Evolutionary conservation across 1,284 basidiomycete species (phyloP).

Genomic region (Trametes polyzona): DNA sequence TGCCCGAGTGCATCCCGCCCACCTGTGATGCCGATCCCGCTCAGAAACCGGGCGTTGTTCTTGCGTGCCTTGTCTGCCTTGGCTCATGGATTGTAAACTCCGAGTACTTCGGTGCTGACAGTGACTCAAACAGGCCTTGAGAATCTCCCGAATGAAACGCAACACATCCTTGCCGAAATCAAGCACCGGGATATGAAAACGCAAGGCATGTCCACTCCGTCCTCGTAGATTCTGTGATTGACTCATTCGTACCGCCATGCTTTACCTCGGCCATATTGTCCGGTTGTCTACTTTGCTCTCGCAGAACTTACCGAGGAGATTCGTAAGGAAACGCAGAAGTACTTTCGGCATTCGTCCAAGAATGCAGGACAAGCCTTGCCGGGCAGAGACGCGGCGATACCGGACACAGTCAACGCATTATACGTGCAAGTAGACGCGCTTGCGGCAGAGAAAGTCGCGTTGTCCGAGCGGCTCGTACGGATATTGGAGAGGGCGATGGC

Average conservation of each 20-base stretch:
- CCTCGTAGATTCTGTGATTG: neutral
- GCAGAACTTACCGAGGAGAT: slow-evolving; percentile 60
- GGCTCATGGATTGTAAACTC: neutral
- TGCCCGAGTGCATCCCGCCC: neutral
- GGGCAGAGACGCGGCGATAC: slow-evolving; percentile 44
- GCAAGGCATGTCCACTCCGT: slow-evolving; percentile 45
- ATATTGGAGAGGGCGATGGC: slow-evolving; percentile 56
- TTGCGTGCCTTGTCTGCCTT: neutral
- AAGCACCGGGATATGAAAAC: slow-evolving; percentile 56
- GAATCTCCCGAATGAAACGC: slow-evolving; percentile 75
- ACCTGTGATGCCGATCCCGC: neutral
- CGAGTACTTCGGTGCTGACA: slow-evolving; percentile 8
- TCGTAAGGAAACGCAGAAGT: slow-evolving; percentile 54
- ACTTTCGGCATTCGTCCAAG: slow-evolving; percentile 52
- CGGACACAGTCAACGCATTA: slow-evolving; percentile 51
- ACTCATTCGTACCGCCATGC: neutral
- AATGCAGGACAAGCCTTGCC: slow-evolving; percentile 36
- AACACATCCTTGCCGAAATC: slow-evolving; percentile 74
- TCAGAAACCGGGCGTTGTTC: neutral
- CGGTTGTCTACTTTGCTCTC: neutral
- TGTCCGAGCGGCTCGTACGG: slow-evolving; percentile 57
- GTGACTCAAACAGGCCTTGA: slow-evolving; percentile 58
- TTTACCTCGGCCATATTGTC: neutral
- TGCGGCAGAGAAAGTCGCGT: slow-evolving; percentile 55
- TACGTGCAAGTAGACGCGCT: slow-evolving; percentile 59